phyloP scores from a whole-genome alignment of 2,329 filamentous ascomycete genomes.

The Venturia carpophila region DNA sequence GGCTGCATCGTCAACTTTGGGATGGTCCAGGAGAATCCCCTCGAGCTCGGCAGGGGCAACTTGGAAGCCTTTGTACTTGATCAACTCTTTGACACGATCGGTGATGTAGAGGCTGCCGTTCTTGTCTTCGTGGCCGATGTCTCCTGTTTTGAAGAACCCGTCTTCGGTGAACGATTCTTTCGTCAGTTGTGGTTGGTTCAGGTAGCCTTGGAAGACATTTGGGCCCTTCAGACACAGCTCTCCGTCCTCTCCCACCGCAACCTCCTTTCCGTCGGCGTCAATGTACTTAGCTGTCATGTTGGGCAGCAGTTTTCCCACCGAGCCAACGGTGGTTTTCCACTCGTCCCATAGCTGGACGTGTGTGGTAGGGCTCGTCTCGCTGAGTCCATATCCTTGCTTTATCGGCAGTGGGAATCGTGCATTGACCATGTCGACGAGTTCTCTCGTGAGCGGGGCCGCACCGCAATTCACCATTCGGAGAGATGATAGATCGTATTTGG shows the following conservation, averaged over 20 bases:
- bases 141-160: constrained; percentile 64
- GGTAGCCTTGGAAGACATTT: constrained; percentile 62
- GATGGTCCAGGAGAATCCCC: constrained; percentile 45
- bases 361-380: constrained; percentile 75
- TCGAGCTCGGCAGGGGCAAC: constrained; percentile 62
- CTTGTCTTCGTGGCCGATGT: constrained; percentile 53
- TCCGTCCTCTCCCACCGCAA: constrained; percentile 52
- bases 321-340: constrained; percentile 69
- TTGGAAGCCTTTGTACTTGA: constrained; percentile 62
- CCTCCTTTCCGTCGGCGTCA: constrained; percentile 46
- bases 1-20: constrained; percentile 51
- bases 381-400: constrained; percentile 89
- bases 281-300: constrained; percentile 80
- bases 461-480: constrained; percentile 81
- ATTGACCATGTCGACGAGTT: constrained; percentile 71
- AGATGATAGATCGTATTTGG: constrained; percentile 70
- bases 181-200: constrained; percentile 62
- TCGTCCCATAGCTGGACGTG: constrained; percentile 56
- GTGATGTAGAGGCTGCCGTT: constrained; percentile 84
- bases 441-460: constrained; percentile 73
- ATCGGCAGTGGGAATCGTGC: constrained; percentile 66
- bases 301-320: constrained; percentile 67
- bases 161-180: constrained; percentile 63
- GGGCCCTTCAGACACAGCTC: constrained; percentile 65
- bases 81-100: constrained; percentile 52